A percentile compares a stretch with the other conserved stretches of the same genome.
Evolutionary conservation across 768 basidiomycete genomes (phyloP).

Genomic region (Boletus tomentosulus): DNA sequence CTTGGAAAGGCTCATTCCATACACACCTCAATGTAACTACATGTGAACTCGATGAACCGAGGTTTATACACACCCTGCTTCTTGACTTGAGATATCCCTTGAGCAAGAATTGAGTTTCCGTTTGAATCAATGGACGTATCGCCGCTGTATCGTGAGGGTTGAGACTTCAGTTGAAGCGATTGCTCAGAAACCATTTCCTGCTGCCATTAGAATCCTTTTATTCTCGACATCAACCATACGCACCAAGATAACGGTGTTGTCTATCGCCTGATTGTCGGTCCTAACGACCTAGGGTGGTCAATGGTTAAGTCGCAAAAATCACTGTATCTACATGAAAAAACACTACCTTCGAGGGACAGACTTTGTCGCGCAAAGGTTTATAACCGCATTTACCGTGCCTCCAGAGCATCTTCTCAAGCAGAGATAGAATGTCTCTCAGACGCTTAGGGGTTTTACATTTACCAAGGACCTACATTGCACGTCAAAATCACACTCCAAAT

Average conservation of each 20-base stretch:
- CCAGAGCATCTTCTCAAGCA: constrained; percentile 61
- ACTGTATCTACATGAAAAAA: neutral
- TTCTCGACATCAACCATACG: constrained; percentile 1
- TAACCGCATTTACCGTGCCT: constrained; percentile 70
- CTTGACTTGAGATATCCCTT: constrained; percentile 46
- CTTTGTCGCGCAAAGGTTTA: constrained; percentile 52
- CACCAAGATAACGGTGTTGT: constrained; percentile 64
- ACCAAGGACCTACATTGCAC: constrained; percentile 34
- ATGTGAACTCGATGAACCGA: constrained; percentile 75
- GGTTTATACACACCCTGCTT: constrained; percentile 54
- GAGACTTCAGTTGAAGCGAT: constrained; percentile 52
- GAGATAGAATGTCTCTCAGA: constrained; percentile 48
- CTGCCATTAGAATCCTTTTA: constrained; percentile 3
- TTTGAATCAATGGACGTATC: constrained; percentile 53
- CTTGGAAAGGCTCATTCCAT: neutral
- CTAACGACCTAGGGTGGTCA: constrained; percentile 34
- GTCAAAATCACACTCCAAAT: neutral
- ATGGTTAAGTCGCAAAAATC: neutral
- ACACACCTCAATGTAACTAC: constrained; percentile 57
- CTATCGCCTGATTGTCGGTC: constrained; percentile 41
- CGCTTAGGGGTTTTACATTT: constrained; percentile 69
- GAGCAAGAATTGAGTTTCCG: constrained; percentile 42
- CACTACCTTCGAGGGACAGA: constrained; percentile 76
- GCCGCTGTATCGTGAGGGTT: constrained; percentile 35
- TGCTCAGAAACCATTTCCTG: constrained; percentile 78